These are phyloP conservation scores for Periglandula ipomoeae DNA, from an alignment of 2,329 filamentous ascomycete species.

Conservation along the genomic window DNA sequence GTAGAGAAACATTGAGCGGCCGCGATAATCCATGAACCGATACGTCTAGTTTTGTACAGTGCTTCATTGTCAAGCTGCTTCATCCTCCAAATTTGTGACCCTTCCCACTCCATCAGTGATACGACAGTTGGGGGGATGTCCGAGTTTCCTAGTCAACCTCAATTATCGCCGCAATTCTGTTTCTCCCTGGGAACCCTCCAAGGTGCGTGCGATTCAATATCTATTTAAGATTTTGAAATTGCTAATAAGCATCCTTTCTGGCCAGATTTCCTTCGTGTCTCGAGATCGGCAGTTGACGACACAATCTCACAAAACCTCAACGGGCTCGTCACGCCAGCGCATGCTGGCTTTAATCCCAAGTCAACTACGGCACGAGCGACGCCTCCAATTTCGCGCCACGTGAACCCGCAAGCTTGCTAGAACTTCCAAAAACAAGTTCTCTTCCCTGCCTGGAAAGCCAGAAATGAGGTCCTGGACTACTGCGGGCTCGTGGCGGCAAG, in stretches of 20 bases:
- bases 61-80: no score
- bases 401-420: slow-evolving; percentile 55
- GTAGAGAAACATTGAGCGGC: no score
- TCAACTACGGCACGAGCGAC: slow-evolving; percentile 60
- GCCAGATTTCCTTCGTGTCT: slow-evolving; percentile 81
- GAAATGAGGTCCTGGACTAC: slow-evolving; percentile 78
- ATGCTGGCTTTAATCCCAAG: slow-evolving; percentile 64
- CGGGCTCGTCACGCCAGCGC: slow-evolving; percentile 69
- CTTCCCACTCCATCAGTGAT: neutral
- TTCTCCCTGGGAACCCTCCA: slow-evolving; percentile 60
- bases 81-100: no score
- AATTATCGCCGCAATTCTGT: slow-evolving; percentile 66
- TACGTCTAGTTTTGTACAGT: no score
- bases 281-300: slow-evolving; percentile 79
- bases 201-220: slow-evolving; percentile 38
- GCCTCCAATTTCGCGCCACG: slow-evolving; percentile 38
- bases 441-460: slow-evolving; percentile 80
- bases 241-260: slow-evolving; percentile 1
- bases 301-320: slow-evolving; percentile 91
- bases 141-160: slow-evolving; percentile 35
- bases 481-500: slow-evolving; percentile 81
- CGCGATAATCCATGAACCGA: no score
- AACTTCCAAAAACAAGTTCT: slow-evolving; percentile 68
- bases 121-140: slow-evolving; percentile 27
- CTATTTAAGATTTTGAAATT: neutral